Evolutionary conservation across 176 grass and related monocot species (phyloP).

Genomic region (Hordeum marinum): DNA sequence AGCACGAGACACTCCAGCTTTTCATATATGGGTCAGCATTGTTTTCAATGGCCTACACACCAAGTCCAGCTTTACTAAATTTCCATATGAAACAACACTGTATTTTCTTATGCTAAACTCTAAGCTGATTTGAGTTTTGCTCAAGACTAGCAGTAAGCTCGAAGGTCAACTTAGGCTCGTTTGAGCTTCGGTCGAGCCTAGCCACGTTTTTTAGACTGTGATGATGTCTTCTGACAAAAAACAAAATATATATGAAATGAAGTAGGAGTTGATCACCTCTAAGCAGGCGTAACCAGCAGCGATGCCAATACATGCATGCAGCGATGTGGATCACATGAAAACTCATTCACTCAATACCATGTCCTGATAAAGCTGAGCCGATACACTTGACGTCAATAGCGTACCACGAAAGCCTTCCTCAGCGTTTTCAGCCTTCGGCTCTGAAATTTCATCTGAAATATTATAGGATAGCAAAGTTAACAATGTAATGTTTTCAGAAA

Average conservation of each 20-base stretch:
- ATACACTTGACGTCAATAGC: slow-evolving; percentile 67
- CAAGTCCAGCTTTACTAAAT: neutral
- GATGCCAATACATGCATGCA: neutral
- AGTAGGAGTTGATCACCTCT: slow-evolving; percentile 32
- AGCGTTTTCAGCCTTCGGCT: slow-evolving; percentile 40
- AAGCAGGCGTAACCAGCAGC: slow-evolving; percentile 12
- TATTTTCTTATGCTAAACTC: neutral
- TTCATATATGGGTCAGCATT: neutral
- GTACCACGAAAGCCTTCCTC: slow-evolving; percentile 99
- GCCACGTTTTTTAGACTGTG: neutral
- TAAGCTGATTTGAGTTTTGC: neutral
- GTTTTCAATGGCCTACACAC: neutral
- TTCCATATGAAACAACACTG: neutral
- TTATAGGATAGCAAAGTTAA: slow-evolving; percentile 13
- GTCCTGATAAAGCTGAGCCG: slow-evolving; percentile 50
- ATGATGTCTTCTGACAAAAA: neutral
- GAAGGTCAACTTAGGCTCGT: neutral
- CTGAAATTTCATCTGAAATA: slow-evolving; percentile 82
- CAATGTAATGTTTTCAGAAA: neutral
- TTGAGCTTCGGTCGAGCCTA: neutral
- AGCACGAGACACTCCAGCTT: neutral
- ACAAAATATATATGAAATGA: neutral
- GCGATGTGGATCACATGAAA: neutral
- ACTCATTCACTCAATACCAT: slow-evolving; percentile 40
- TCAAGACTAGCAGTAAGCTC: neutral